Conservation (phyloP, 495 filamentous ascomycete species). For the Neurospora africana region DNA sequence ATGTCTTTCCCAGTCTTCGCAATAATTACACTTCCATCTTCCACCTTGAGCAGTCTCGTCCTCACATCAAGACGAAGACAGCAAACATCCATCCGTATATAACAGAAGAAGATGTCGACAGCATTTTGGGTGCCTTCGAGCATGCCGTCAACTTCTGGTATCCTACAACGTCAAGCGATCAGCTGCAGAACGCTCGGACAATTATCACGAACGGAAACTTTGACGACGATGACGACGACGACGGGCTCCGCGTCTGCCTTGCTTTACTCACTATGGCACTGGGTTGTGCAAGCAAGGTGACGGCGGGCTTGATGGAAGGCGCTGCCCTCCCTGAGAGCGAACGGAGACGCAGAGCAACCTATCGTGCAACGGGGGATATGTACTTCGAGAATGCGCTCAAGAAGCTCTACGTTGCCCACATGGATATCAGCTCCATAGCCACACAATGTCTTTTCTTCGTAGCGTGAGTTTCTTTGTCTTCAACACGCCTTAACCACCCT, state of each 20-base stretch:
- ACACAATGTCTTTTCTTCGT: conserved; percentile 28
- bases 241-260: conserved; percentile 14
- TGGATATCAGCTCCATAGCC: conserved; percentile 20
- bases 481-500: neutral
- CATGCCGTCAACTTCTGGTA: conserved; percentile 29
- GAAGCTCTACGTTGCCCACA: conserved; percentile 20
- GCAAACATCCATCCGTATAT: conserved; percentile 21
- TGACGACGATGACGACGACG: conserved; percentile 12
- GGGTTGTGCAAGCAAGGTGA: conserved; percentile 21
- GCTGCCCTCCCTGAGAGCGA: conserved; percentile 1
- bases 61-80: conserved; percentile 7
- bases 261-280: conserved; percentile 24
- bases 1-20: conserved; percentile 21
- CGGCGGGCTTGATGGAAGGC: conserved; percentile 5
- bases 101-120: conserved; percentile 25
- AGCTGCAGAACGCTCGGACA: conserved; percentile 9
- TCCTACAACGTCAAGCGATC: conserved; percentile 17
- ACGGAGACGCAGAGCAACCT: conserved; percentile 2
- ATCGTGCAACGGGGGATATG: conserved; percentile 18
- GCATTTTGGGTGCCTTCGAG: conserved; percentile 25
- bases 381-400: conserved; percentile 26
- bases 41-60: conserved; percentile 19
- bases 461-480: conserved; percentile 11
- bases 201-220: conserved; percentile 8
- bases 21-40: conserved; percentile 23